Conservation (phyloP, 176 grass and related monocot species). For the Thinopyrum elongatum region DNA sequence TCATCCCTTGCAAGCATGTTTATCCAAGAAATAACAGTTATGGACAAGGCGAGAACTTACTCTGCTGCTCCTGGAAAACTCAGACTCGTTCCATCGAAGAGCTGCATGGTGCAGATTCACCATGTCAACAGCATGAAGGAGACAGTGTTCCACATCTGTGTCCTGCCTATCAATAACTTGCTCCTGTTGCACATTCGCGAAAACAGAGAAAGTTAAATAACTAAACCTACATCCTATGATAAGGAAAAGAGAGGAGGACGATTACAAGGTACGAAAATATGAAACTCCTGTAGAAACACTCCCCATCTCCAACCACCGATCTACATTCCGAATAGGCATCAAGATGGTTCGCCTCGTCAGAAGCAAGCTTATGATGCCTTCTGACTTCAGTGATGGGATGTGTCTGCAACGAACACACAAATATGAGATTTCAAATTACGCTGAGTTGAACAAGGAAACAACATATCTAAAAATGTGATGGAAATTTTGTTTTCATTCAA, state of each 20-base stretch:
- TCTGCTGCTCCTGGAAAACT: conserved; percentile 2
- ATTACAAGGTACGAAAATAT: conserved; percentile 49
- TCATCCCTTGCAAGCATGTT: not conserved
- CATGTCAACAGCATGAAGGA: conserved; percentile 20
- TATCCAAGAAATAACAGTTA: not conserved
- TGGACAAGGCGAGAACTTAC: conserved; percentile 8
- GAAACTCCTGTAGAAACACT: conserved; percentile 55
- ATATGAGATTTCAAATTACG: conserved; percentile 5
- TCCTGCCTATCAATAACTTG: conserved; percentile 48
- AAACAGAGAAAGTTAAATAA: conserved; percentile 8
- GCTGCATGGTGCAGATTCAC: not conserved
- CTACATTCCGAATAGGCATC: conserved; percentile 7
- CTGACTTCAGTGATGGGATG: not conserved
- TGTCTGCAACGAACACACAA: conserved; percentile 25
- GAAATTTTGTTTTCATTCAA: not conserved
- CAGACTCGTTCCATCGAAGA: conserved; percentile 13
- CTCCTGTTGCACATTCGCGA: conserved; percentile 25
- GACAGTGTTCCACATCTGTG: conserved; percentile 23
- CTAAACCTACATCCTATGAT: conserved; percentile 12
- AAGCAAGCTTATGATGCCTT: not conserved
- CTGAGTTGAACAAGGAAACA: not conserved
- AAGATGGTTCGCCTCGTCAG: not conserved
- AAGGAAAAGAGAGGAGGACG: conserved; percentile 4
- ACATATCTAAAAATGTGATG: not conserved
- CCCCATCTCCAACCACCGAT: conserved; percentile 29